Conservation (phyloP, 345 rosid genomes). For the Citrus sp. region DNA sequence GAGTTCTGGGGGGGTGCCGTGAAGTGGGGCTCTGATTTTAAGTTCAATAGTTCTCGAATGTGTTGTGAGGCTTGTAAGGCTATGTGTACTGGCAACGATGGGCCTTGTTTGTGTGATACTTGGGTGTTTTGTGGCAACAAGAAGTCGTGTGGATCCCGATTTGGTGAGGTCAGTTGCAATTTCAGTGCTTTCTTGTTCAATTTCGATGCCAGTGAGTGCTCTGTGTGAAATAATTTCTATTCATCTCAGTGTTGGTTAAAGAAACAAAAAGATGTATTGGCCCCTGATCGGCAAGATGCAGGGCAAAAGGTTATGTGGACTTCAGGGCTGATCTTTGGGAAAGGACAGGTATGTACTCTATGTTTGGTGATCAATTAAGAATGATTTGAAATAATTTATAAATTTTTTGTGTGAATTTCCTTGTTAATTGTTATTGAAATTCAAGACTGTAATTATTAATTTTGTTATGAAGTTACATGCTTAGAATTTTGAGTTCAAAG, state of each 20-base stretch:
- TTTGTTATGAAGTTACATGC: neutral
- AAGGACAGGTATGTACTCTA: slow-evolving; percentile 66
- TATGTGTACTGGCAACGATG: slow-evolving; percentile 81
- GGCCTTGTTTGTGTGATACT: slow-evolving; percentile 94
- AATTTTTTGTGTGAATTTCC: neutral
- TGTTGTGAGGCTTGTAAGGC: slow-evolving; percentile 89
- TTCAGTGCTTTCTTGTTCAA: slow-evolving; percentile 5
- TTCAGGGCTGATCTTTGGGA: slow-evolving; percentile 87
- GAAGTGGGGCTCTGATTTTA: slow-evolving; percentile 95
- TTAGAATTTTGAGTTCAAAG: neutral
- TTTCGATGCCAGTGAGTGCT: neutral
- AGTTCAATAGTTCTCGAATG: slow-evolving; percentile 63
- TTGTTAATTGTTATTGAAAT: neutral
- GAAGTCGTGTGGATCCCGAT: slow-evolving; percentile 72
- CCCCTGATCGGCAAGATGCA: slow-evolving; percentile 64
- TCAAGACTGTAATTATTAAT: neutral
- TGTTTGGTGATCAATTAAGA: slow-evolving; percentile 3
- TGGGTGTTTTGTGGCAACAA: slow-evolving; percentile 91
- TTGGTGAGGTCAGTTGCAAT: slow-evolving; percentile 69
- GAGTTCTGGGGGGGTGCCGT: slow-evolving; percentile 99
- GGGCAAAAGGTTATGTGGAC: slow-evolving; percentile 73
- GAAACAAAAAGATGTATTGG: slow-evolving; percentile 76
- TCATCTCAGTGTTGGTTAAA: slow-evolving; percentile 86
- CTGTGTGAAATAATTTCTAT: neutral
- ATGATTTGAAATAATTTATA: neutral